Evolutionary conservation across 805 yeast genomes (phyloP), one percentile per base, ranked within the genome.

Genomic region (Kazachstania kunashirensis): DNA sequence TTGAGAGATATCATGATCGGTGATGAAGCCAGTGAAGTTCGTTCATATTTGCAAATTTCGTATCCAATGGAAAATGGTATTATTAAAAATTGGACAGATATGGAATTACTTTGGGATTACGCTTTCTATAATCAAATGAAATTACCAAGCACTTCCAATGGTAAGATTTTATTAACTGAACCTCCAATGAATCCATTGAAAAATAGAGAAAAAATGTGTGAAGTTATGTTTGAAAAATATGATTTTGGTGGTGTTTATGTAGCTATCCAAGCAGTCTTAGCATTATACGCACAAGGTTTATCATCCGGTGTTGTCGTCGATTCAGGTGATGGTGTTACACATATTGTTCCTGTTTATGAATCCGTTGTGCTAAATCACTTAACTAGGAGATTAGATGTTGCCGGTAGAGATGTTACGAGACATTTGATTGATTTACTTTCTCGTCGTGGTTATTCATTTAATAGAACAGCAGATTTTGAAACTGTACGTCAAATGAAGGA

Each of bases 21-120:
- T 46, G 81, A 79, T 47, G 97, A 92, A 56, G 98, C 98, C 33
- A 75, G 84, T 46, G 82, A 82, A 19, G 94, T 84, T 24, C 76
- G 98, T 52, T 79, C 95, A 2, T 75, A 88, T 47, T 70, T 92
- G 42, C 95, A 92, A 63, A 76, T 92, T 39, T 78, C 88, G n/a
- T 92, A 92, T 55, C 98, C 98, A 10, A 88, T 92, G 97, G 98
- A 92, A 63, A 92, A 92, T 59, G 98, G 98, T 53, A 84, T 92
- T 52, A 89, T 92, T 58, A 81, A 79, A 56, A 85, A 88, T 61
- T 92, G 98, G 98, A 95, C 88, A 51, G 98, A 92, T 59, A 92
- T 92, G 97, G 95, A 85, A 53, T 88, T 88, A 52, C 69, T 92
- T 42, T 92, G 98, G 98, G 95, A 92, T 63, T 92, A 89, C 61